These are phyloP conservation scores for Rhizopus delemar DNA, from an alignment of 371 early-diverging fungal species.

Conservation along the genomic window DNA sequence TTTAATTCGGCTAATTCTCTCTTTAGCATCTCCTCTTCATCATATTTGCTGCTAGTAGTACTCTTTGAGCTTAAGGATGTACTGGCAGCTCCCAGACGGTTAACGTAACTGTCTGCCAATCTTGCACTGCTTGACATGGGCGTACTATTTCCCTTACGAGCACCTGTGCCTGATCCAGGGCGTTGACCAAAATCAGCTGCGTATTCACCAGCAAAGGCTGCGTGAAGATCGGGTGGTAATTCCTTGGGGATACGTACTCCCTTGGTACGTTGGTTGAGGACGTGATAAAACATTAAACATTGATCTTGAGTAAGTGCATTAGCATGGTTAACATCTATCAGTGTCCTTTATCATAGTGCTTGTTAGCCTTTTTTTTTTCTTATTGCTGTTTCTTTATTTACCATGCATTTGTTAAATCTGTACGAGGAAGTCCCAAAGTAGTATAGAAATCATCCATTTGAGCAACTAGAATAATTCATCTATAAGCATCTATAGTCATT, in stretches of 20 bases:
- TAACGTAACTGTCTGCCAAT: constrained; percentile 55
- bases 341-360: constrained; percentile 34
- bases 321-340: constrained; percentile 65
- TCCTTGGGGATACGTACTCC: constrained; percentile 46
- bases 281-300: constrained; percentile 62
- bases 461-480: constrained; percentile 39
- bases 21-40: constrained; percentile 52
- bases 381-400: constrained; percentile 15
- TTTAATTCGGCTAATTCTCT: constrained; percentile 48
- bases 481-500: not conserved
- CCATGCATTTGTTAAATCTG: constrained; percentile 65
- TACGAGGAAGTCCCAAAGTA: constrained; percentile 59
- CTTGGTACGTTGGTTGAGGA: constrained; percentile 59
- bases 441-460: constrained; percentile 66
- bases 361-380: not conserved
- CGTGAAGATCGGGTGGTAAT: constrained; percentile 52
- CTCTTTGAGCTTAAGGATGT: constrained; percentile 47
- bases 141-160: constrained; percentile 47
- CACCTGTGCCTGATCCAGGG: constrained; percentile 51
- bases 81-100: constrained; percentile 52
- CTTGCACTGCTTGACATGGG: constrained; percentile 53
- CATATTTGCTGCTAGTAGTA: constrained; percentile 39
- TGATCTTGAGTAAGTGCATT: constrained; percentile 67
- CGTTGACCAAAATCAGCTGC: constrained; percentile 54
- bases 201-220: constrained; percentile 58